phyloP scores from a whole-genome alignment of 257 asterid species.

The Forsythia suspensa region DNA sequence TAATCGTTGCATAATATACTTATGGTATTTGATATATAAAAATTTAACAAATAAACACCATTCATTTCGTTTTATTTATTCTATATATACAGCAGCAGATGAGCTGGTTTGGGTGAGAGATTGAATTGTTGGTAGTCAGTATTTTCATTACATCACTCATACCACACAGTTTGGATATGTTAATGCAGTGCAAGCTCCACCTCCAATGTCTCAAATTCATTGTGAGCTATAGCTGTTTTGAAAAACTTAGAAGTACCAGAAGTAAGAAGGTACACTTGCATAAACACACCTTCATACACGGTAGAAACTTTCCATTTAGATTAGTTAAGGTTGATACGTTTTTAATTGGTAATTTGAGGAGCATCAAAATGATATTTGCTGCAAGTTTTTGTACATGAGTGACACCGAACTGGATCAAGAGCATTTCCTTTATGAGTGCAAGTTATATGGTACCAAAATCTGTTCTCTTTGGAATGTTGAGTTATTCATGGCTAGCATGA shows the following conservation, averaged over 20 bases:
- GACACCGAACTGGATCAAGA: neutral
- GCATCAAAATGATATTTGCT: neutral
- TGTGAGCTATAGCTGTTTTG: neutral
- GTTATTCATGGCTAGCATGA: neutral
- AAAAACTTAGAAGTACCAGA: neutral
- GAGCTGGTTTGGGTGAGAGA: neutral
- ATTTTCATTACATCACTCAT: neutral
- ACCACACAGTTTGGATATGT: neutral
- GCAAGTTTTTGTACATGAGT: neutral
- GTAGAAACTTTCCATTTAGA: neutral
- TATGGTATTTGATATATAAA: neutral
- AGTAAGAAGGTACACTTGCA: neutral
- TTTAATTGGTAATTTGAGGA: neutral
- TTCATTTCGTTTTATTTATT: neutral
- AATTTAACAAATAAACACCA: neutral
- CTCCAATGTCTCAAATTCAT: neutral
- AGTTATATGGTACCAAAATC: neutral
- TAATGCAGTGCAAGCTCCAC: neutral
- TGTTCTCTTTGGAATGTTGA: neutral
- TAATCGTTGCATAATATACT: neutral
- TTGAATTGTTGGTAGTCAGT: neutral
- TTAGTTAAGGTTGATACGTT: neutral
- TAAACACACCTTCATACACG: neutral
- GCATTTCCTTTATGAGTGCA: neutral
- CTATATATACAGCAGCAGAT: neutral